These are phyloP conservation scores for Pseudogymnoascus sp. DNA, from an alignment of 2,329 filamentous ascomycete genomes.

Conservation along the genomic window DNA sequence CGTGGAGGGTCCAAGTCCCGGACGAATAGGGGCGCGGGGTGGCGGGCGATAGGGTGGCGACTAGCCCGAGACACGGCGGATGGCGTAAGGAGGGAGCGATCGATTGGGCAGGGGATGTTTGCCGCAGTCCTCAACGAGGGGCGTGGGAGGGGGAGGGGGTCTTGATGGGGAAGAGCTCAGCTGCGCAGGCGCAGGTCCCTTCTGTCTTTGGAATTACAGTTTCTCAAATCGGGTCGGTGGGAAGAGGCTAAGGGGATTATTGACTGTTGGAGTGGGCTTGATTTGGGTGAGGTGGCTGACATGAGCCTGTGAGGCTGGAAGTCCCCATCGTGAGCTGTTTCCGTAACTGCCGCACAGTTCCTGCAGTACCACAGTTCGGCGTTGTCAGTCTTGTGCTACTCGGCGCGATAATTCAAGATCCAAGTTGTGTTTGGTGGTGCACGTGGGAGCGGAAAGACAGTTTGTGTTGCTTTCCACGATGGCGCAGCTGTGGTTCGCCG, in stretches of 20 bases:
- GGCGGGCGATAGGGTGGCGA: not conserved
- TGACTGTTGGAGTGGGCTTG: conserved; percentile 1
- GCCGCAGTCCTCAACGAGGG: not conserved
- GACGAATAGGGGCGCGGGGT: conserved; percentile 2
- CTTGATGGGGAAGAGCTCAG: conserved; percentile 3
- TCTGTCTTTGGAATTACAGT: conserved; percentile 2
- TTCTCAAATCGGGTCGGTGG: conserved; percentile 1
- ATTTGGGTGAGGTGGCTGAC: not conserved
- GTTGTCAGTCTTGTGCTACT: not conserved
- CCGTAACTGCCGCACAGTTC: not conserved
- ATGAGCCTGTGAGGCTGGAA: not conserved
- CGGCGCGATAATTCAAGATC: not conserved
- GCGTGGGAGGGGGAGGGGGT: conserved; percentile 1
- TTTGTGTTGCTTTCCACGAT: not conserved
- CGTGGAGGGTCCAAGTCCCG: conserved; percentile 3
- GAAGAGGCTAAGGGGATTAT: not conserved
- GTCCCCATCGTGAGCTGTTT: not conserved
- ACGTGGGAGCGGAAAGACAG: not conserved
- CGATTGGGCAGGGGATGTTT: conserved; percentile 5
- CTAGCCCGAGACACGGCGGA: conserved; percentile 2
- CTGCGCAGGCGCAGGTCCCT: not conserved
- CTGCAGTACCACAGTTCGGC: not conserved
- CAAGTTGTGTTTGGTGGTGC: not conserved
- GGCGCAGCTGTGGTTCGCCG: not conserved
- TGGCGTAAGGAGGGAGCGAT: not conserved